A percentile compares a stretch with the other conserved stretches of the same genome.
Conservation (phyloP, 331 rosid species). For the Erythrophleum ivorense region DNA sequence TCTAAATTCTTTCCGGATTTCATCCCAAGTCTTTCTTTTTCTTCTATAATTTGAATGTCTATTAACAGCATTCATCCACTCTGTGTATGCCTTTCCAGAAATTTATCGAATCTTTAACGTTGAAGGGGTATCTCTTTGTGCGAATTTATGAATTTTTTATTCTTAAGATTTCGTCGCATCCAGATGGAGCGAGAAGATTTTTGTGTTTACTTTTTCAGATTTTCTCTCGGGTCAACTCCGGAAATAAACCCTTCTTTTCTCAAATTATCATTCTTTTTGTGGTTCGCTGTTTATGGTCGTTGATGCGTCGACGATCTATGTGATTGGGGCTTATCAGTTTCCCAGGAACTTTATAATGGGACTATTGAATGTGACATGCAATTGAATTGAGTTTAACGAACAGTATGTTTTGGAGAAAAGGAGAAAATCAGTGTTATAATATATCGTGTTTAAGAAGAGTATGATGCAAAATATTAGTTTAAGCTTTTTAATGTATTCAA, state of each 20-base stretch:
- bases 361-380: background rate
- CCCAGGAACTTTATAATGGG: background rate
- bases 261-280: background rate
- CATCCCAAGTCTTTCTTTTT: background rate
- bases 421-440: background rate
- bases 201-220: background rate
- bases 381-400: background rate
- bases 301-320: background rate
- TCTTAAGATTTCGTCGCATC: background rate
- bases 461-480: background rate
- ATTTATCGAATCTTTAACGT: background rate
- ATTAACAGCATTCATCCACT: background rate
- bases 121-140: background rate
- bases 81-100: background rate
- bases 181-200: background rate
- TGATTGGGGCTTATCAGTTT: background rate
- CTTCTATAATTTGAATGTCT: conserved; percentile 7
- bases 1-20: background rate
- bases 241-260: background rate
- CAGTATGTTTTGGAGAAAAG: background rate
- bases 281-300: background rate
- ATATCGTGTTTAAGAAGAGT: background rate
- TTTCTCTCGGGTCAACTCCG: background rate
- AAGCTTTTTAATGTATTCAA: background rate
- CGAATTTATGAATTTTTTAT: background rate